phyloP scores from a whole-genome alignment of 768 basidiomycete genomes.

The Mycena maculata region DNA sequence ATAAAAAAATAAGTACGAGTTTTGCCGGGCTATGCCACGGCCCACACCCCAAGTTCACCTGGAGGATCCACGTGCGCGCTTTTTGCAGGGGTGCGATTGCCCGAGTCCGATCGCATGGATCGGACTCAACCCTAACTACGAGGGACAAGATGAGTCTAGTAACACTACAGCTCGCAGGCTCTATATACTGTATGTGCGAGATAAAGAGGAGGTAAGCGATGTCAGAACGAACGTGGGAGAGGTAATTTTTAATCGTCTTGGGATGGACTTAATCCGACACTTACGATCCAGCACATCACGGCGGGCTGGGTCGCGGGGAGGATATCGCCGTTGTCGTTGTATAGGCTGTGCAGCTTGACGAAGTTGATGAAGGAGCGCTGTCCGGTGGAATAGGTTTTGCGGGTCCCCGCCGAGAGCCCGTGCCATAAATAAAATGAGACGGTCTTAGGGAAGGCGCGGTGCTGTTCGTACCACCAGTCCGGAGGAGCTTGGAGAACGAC shows the following conservation, averaged over 20 bases:
- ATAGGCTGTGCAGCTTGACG: constrained; percentile 33
- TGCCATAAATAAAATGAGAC: constrained; percentile 45
- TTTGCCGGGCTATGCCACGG: too few species aligned
- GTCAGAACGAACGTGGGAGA: constrained; percentile 36
- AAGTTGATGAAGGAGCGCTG: constrained; percentile 46
- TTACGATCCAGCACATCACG: constrained; percentile 38
- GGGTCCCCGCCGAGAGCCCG: constrained; percentile 44
- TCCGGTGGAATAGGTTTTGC: constrained; percentile 44
- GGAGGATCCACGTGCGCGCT: too few species aligned
- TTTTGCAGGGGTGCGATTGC: too few species aligned
- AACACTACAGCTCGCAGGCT: too few species aligned
- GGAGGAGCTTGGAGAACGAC: constrained; percentile 34
- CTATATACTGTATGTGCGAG: too few species aligned
- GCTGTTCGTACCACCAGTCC: too few species aligned
- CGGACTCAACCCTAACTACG: too few species aligned
- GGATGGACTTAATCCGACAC: constrained; percentile 33
- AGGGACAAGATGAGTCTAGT: too few species aligned
- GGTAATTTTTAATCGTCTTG: constrained; percentile 43
- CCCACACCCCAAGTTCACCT: too few species aligned
- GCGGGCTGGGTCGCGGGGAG: constrained; percentile 32
- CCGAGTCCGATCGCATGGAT: too few species aligned
- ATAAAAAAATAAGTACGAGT: too few species aligned
- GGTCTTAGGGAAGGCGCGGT: constrained; percentile 3
- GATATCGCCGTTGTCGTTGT: constrained; percentile 7
- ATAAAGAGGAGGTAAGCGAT: too few species aligned